Base-by-base conservation (phyloP, 805 yeast species). In the Dipodascus albidus region DNA sequence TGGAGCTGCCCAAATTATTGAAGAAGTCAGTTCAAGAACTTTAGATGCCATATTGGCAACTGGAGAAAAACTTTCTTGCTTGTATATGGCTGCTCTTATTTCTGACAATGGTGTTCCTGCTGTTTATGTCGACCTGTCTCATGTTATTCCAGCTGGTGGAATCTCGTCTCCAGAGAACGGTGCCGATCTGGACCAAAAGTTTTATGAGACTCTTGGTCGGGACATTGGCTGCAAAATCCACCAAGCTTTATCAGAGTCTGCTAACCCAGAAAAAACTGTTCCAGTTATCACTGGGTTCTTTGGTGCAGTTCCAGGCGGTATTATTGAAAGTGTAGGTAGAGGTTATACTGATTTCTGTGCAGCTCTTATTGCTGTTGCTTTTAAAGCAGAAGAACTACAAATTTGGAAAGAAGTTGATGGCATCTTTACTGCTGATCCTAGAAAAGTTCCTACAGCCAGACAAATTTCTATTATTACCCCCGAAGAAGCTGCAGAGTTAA, bases 331-430 rank as follows among this genome's bases (percentile, higher is more conserved):
- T 52, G 96, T 93, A 54, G 99, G 99, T 48, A 82, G 99, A 65
- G 99, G 99, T 41, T 93, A 93, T 70, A 93, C 99, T 8, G 99
- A 93, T 68, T 74, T 93, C 61, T 93, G 99, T 74, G 99, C 99
- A 19, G 99, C 98, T 1, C 76, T 93, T 64, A 79, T 89, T 42
- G 96, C 99, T 0, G 98, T 93, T 24, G 99, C 97, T 1, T 70
- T 85, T 50, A 80, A 77, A 57, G 97, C 98, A 3, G 95, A 88
- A 48, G 99, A 93, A 70, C 75, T 93, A 57, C 99, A 93, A 72
- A 87, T 93, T 50, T 93, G 99, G 99, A 93, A 93, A 64, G 99
- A 93, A 73, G 99, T 93, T 52, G 99, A 93, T 67, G 99, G 99
- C 62, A 93, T 93, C 42, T 93, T 93, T 74, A 90, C 98, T 0